A percentile compares a stretch with the other conserved stretches of the same genome.
Conservation (phyloP, 2,329 filamentous ascomycete species). For the Zasmidium citrigriseum region DNA sequence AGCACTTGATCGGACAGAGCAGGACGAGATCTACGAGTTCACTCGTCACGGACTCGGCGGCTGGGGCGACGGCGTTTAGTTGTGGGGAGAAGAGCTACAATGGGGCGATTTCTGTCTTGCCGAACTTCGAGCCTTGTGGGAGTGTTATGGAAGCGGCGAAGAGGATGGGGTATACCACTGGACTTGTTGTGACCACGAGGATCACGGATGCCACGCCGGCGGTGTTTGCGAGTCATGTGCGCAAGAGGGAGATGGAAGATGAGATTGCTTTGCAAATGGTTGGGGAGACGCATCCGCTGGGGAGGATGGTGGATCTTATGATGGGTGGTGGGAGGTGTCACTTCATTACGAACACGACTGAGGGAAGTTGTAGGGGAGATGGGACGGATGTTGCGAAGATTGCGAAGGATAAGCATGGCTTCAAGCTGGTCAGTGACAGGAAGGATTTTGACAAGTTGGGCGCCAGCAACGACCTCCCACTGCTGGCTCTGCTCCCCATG, state of each 20-base stretch:
- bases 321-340: slow-evolving; percentile 91
- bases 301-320: slow-evolving; percentile 86
- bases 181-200: slow-evolving; percentile 90
- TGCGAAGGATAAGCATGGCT: slow-evolving; percentile 72
- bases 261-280: slow-evolving; percentile 90
- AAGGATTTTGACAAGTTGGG: slow-evolving; percentile 70
- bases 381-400: slow-evolving; percentile 71
- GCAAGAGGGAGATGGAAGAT: slow-evolving; percentile 78
- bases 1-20: slow-evolving; percentile 86
- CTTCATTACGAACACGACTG: slow-evolving; percentile 80
- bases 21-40: slow-evolving; percentile 82
- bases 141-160: slow-evolving; percentile 94
- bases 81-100: slow-evolving; percentile 96
- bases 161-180: slow-evolving; percentile 85
- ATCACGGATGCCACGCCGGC: slow-evolving; percentile 96
- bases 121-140: slow-evolving; percentile 82
- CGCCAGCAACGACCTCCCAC: slow-evolving; percentile 72
- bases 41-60: slow-evolving; percentile 90
- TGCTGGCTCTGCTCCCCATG: slow-evolving; percentile 81
- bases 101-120: slow-evolving; percentile 86
- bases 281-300: slow-evolving; percentile 76
- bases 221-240: slow-evolving; percentile 88
- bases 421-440: slow-evolving; percentile 73
- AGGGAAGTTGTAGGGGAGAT: slow-evolving; percentile 80
- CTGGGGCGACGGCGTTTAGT: slow-evolving; percentile 95